These are phyloP conservation scores for Talaromyces sp. DNA, from an alignment of 2,329 filamentous ascomycete species.

Conservation along the genomic window DNA sequence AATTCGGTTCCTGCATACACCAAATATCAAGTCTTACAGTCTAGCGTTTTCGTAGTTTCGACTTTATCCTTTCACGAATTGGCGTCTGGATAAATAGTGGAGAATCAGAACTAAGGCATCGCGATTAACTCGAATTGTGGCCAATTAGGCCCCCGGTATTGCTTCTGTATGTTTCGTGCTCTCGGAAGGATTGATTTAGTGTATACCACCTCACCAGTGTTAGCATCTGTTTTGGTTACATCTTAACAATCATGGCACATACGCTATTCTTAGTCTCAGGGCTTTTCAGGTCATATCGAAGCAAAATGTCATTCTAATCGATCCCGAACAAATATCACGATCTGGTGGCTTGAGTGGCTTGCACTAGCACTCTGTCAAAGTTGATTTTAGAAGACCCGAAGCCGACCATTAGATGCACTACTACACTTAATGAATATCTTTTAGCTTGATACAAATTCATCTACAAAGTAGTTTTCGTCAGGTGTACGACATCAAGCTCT, in stretches of 20 bases:
- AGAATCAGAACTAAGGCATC: not conserved
- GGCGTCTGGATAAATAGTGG: not conserved
- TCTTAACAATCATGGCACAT: not conserved
- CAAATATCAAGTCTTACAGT: not conserved
- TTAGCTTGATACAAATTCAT: not conserved
- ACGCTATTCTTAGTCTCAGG: not conserved
- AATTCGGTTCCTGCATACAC: not conserved
- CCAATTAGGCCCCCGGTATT: not conserved
- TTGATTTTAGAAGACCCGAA: not conserved
- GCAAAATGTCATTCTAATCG: not conserved
- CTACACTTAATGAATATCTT: not conserved
- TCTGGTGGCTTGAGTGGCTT: constrained; percentile 4
- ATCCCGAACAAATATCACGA: not conserved
- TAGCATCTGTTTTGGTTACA: not conserved
- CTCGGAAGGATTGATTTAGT: not conserved
- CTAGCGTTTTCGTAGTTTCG: not conserved
- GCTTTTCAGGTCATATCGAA: not conserved
- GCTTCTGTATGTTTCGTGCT: not conserved
- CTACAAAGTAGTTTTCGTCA: not conserved
- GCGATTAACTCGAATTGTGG: not conserved
- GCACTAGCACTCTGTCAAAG: not conserved
- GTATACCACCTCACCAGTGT: not conserved
- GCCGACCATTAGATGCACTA: not conserved
- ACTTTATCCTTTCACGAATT: not conserved
- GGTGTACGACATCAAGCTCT: not conserved